Base-by-base conservation (phyloP, 805 yeast genomes). In the Candida vartiovaarae region DNA sequence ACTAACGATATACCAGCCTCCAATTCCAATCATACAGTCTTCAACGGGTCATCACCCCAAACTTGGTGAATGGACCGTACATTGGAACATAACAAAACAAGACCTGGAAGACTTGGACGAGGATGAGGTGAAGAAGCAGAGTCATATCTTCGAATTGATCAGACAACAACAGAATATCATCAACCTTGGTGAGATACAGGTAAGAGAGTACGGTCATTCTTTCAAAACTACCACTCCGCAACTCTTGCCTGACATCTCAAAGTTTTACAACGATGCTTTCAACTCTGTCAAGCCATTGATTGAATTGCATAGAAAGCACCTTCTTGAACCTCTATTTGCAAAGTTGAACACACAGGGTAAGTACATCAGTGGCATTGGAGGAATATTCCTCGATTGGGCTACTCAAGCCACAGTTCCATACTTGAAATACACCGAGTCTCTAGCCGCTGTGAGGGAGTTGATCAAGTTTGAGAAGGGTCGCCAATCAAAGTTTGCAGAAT, bases 121-220 rank as follows among this genome's bases (percentile, higher is more conserved):
- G 8, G 60, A 62, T 8, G 76, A 78, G 43, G 68, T 79, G n/a
- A 78, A 77, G 53, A 70, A 78, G 32, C 95, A 87, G 58, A 81
- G 86, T 44, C 78, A 81, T 45, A 73, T 85, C 4, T 88, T 83
- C 62, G 95, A 87, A 57, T 64, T 86, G 39, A 76, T 87, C 28
- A 70, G 78, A 44, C 74, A 79, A 38, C 95, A 86, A 51, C 86
- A 82, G 53, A 72, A 78, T 15, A 83, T 82, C 41, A 72, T 85
- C 25, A 78, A 76, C 39, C 73, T 86, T 55, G 82, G 89, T 2
- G 71, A 72, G 48, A 76, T 82, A 3, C 82, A 85, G 42, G 67
- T 83, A 3, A 75, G 75, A 32, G 74, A 75, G 6, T 79, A 74
- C 48, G 82, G 84, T 2, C 66, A 64, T 24, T 59, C 67, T 4